A percentile compares a stretch with the other conserved stretches of the same genome.
These are phyloP conservation scores for Schizophyllum amplum DNA, from an alignment of 1,284 basidiomycete species.

Conservation along the genomic window DNA sequence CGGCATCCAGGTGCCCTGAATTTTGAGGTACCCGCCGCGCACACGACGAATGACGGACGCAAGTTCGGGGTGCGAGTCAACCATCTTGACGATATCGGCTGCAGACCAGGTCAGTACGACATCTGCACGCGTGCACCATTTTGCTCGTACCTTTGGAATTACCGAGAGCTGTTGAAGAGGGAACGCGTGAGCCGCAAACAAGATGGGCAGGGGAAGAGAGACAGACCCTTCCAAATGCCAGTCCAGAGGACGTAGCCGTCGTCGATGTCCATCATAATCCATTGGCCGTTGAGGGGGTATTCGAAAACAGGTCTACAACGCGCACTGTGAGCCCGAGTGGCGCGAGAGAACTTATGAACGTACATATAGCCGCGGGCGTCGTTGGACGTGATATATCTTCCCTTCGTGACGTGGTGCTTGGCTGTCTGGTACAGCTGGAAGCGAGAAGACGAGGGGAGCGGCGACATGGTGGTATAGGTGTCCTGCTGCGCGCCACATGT, in stretches of 20 bases:
- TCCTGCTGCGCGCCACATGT: no score
- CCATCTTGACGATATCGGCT: constrained; percentile 87
- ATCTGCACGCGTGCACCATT: background rate
- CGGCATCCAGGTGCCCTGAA: constrained; percentile 86
- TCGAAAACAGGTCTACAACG: constrained; percentile 69
- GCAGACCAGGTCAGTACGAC: constrained; percentile 7
- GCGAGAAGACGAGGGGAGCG: no score
- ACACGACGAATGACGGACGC: constrained; percentile 74
- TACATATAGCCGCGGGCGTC: constrained; percentile 84
- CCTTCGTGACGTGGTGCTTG: constrained; percentile 75
- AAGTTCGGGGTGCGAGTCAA: constrained; percentile 80
- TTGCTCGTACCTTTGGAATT: constrained; percentile 67
- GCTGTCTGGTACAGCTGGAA: constrained; percentile 14
- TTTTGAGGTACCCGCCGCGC: constrained; percentile 80
- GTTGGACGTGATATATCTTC: constrained; percentile 79
- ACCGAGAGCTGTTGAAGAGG: constrained; percentile 50
- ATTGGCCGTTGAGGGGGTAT: constrained; percentile 79
- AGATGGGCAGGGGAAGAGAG: constrained; percentile 1
- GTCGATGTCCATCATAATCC: constrained; percentile 91
- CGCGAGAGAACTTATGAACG: constrained; percentile 15
- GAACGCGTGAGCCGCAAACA: constrained; percentile 3
- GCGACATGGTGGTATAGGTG: no score
- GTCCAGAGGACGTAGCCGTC: constrained; percentile 84
- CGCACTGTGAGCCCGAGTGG: background rate
- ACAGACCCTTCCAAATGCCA: constrained; percentile 77